Evolutionary conservation across 345 rosid genomes (phyloP), one percentile per base, ranked within the genome.

Genomic region (Camelina laxa): DNA sequence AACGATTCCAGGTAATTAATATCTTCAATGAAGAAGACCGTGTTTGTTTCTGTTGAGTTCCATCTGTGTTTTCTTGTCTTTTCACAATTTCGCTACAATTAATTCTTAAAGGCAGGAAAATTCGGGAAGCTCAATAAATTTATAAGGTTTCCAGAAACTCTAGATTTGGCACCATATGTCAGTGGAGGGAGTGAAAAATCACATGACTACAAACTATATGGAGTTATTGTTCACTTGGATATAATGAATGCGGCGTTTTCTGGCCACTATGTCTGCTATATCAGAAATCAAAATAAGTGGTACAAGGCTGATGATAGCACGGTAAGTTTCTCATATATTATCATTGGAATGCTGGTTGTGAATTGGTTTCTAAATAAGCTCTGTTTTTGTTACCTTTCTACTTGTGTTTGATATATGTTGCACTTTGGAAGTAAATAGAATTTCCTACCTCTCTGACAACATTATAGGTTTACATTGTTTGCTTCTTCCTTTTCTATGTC

Each of bases 161-260:
- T 96, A 56, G 76, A 96, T 80, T 82, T 96, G 82, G 92, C 96
- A 27, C 98, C 99, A 42, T 96, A 88, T 82, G 88, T 92, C 85
- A 88, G 91, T 65, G 83, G 93, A 65, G 85, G 90, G 80, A 89
- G 91, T 74, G 97, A 88, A 75, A 89, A 87, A 63, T 82, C 89
- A 20, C 93, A 95, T 57, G 81, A 87, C 35, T 96, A 96, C 81
- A 82, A 88, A 82, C 99, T 96, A 66, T 96, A 84, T 76, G 99
- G 93, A 70, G 98, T 96, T 17, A 85, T 96, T 59, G 98, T 96
- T 49, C 99, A 96, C 80, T 82, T 91, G 91, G 99, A 96, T 80
- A 20, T 82, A 63, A 91, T 87, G 97, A 96, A 96, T 83, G 91
- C 92, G 59, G 82, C 98, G 38, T 91, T 90, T 84, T 89, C 98